phyloP scores from a whole-genome alignment of 768 basidiomycete species.

The Suillus subalutaceus region DNA sequence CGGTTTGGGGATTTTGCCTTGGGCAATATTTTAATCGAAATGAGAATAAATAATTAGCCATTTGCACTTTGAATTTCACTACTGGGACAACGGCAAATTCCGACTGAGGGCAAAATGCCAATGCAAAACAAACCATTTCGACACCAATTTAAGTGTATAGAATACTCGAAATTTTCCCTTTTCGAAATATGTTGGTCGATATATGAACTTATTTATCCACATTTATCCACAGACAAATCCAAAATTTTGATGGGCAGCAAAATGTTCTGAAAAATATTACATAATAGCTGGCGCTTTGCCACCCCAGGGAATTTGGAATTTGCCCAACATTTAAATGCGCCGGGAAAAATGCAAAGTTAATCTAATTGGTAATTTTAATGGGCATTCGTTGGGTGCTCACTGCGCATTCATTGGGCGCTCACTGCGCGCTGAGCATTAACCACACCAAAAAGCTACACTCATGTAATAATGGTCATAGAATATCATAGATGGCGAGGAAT shows the following conservation, averaged over 20 bases:
- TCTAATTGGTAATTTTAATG: background rate
- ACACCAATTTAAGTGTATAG: background rate
- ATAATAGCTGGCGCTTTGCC: background rate
- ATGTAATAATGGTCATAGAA: no score
- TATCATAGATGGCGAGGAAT: no score
- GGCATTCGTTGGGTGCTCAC: background rate
- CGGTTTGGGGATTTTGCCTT: no score
- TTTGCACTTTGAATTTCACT: background rate
- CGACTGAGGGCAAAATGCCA: background rate
- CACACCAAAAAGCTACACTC: no score
- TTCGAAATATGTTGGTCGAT: background rate
- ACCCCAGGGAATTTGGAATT: background rate
- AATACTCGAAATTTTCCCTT: no score
- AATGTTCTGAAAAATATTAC: conserved; percentile 2
- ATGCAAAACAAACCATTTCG: background rate
- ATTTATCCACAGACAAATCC: background rate
- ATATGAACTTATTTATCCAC: background rate
- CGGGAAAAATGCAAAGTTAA: background rate
- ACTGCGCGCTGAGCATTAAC: no score
- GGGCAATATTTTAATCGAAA: background rate
- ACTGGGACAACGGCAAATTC: background rate
- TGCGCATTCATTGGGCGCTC: background rate
- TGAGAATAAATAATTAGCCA: background rate
- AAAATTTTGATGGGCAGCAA: background rate
- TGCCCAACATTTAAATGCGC: background rate